Base-by-base conservation (phyloP, 2,329 filamentous ascomycete genomes). In the Xylaria sp. region DNA sequence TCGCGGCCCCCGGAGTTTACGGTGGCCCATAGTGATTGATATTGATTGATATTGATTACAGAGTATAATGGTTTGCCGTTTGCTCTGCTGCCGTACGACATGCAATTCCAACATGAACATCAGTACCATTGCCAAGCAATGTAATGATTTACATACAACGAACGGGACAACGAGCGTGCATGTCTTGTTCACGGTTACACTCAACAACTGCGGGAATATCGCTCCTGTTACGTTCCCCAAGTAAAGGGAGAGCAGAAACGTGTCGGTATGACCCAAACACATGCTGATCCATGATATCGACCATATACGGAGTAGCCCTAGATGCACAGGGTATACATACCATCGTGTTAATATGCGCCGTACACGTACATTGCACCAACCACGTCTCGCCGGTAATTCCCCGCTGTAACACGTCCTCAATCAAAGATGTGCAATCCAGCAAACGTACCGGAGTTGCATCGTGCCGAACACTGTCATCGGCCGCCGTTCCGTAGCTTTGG, bases 401-500 rank as follows among this genome's bases (percentile, higher is more conserved):
- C 61, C 27, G 58, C 8, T 23, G 44, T 57, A 44, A 13, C 42
- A 42, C 48, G 44, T 51, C 50, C 48, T 21, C 25, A 44, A 47
- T 47, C 55, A 48, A 47, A 35, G 48, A 55, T 42, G 40, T 42
- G 21, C 55, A 23, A 53, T n/a, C 51, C 37, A 32, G 40, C 57
- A 63, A 47, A 40, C 50, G 23, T 27, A 18, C 27, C 29, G 55
- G 32, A 23, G 40, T 50, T 35, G 55, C 54, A 70, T 68, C 58
- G 53, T 67, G n/a, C 55, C 32, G 37, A 16, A 60, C 37, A 35
- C 63, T 63, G 63, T 60, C 67, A 66, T 70, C 63, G 51, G 42
- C 59, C 65, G 68, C 44, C 47, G 59, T 68, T 59, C 68, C 58
- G 48, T 54, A 50, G 60, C 65, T 60, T 53, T 60, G 65, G 60